phyloP scores from a whole-genome alignment of 179 eudicot genomes.

The Actinidia chinensis region DNA sequence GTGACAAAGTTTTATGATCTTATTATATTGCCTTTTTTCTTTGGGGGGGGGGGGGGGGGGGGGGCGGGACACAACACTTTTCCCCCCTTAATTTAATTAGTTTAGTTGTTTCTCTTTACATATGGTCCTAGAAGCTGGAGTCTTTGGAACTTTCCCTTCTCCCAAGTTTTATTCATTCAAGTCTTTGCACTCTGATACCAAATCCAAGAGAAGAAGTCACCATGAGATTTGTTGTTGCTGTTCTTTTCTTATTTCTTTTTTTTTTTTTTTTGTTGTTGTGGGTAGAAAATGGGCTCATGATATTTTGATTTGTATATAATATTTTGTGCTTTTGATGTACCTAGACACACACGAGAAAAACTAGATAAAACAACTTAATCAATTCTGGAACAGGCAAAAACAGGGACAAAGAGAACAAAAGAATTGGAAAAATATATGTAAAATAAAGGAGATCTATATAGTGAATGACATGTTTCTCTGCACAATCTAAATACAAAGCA shows the following conservation, averaged over 20 bases:
- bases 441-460: background rate
- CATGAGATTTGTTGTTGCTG: background rate
- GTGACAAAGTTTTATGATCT: background rate
- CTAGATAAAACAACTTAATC: background rate
- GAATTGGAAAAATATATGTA: background rate
- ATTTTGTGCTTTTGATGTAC: slow-evolving; percentile 9
- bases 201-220: background rate
- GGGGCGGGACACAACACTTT: too few relatives aligned
- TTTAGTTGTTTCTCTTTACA: too few relatives aligned
- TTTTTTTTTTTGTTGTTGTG: background rate
- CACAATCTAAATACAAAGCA: too few relatives aligned
- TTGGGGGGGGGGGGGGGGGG: too few relatives aligned
- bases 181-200: background rate
- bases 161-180: too few relatives aligned
- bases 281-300: background rate
- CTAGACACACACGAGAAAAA: slow-evolving; percentile 6
- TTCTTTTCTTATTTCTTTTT: background rate
- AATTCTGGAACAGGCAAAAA: background rate
- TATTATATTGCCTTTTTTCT: background rate
- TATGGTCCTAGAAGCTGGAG: too few relatives aligned
- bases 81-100: background rate
- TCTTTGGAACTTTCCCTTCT: too few relatives aligned
- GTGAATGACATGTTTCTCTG: too few relatives aligned
- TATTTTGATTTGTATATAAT: background rate
- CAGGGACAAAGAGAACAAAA: background rate